Conservation (phyloP, 2,329 filamentous ascomycete genomes). For the Claviceps arundinis region DNA sequence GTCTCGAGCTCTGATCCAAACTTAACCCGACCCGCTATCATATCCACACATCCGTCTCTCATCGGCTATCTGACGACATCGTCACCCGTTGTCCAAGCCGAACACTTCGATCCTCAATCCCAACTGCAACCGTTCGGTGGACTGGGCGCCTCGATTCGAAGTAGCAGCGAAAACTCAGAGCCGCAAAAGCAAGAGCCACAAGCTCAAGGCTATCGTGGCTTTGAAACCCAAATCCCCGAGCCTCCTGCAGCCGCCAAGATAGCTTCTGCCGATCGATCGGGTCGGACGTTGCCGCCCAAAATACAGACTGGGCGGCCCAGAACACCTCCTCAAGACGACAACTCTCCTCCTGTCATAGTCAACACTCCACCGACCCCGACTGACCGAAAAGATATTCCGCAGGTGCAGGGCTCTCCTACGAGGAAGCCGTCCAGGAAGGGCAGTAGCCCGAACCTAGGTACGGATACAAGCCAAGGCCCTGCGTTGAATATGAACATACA, state of each 20-base stretch:
- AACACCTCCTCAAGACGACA: slow-evolving; percentile 34
- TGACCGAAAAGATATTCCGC: slow-evolving; percentile 20
- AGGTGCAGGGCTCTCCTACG: slow-evolving; percentile 14
- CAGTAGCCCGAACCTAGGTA: slow-evolving; percentile 13
- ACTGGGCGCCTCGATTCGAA: slow-evolving; percentile 32
- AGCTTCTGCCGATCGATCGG: slow-evolving; percentile 15
- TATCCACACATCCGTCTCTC: slow-evolving; percentile 49
- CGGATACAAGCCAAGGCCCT: slow-evolving; percentile 44
- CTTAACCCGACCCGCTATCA: slow-evolving; percentile 15
- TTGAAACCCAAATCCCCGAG: slow-evolving; percentile 12
- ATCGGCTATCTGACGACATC: slow-evolving; percentile 56
- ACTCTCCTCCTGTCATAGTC: slow-evolving; percentile 41
- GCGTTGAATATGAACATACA: slow-evolving; percentile 64
- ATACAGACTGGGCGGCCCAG: slow-evolving; percentile 25
- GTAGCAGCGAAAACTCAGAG: slow-evolving; percentile 49
- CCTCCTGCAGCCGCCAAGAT: slow-evolving; percentile 18
- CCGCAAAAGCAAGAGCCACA: neutral
- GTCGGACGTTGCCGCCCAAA: slow-evolving; percentile 15
- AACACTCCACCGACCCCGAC: slow-evolving; percentile 55
- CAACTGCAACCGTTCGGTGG: slow-evolving; percentile 20
- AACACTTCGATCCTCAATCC: slow-evolving; percentile 24
- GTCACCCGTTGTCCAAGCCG: slow-evolving; percentile 51
- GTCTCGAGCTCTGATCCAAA: slow-evolving; percentile 13
- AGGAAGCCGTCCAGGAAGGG: slow-evolving; percentile 17
- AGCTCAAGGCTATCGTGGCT: neutral